Percentiles rank a stretch among this genome's conserved stretches.
Conservation (phyloP, 2,329 filamentous ascomycete species). For the Pseudogymnoascus sp. region DNA sequence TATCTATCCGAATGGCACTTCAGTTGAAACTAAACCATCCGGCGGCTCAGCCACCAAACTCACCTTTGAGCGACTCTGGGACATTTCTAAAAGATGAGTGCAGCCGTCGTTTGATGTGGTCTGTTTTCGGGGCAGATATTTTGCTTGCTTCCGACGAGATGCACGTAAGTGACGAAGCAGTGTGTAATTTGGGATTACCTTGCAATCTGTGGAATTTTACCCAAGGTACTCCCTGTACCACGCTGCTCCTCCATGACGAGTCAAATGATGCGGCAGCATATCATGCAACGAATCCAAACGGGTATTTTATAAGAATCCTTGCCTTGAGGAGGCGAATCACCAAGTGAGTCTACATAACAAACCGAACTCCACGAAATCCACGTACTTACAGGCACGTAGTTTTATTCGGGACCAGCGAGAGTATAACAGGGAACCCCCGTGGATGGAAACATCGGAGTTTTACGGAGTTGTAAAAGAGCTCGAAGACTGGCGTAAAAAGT, state of each 20-base stretch:
- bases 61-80: not conserved
- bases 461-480: constrained; percentile 4
- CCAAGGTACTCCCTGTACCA: constrained; percentile 6
- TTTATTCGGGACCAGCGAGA: not conserved
- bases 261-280: not conserved
- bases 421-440: not conserved
- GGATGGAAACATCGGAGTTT: constrained; percentile 5
- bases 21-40: constrained; percentile 4
- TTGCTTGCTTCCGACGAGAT: constrained; percentile 10
- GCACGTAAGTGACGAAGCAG: constrained; percentile 2
- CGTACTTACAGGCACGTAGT: not conserved
- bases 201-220: constrained; percentile 11
- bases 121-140: constrained; percentile 6
- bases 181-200: not conserved
- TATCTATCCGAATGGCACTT: constrained; percentile 11
- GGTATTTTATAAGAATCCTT: constrained; percentile 8
- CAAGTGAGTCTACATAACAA: constrained; percentile 1
- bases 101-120: constrained; percentile 9
- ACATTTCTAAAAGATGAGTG: constrained; percentile 9
- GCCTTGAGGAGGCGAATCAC: constrained; percentile 4
- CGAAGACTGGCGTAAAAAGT: constrained; percentile 4
- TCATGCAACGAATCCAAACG: constrained; percentile 9
- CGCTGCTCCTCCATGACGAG: not conserved
- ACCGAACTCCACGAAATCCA: not conserved
- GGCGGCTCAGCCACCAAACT: no score